Conservation (phyloP, 768 basidiomycete genomes). For the Candolleomyces eurysporus region DNA sequence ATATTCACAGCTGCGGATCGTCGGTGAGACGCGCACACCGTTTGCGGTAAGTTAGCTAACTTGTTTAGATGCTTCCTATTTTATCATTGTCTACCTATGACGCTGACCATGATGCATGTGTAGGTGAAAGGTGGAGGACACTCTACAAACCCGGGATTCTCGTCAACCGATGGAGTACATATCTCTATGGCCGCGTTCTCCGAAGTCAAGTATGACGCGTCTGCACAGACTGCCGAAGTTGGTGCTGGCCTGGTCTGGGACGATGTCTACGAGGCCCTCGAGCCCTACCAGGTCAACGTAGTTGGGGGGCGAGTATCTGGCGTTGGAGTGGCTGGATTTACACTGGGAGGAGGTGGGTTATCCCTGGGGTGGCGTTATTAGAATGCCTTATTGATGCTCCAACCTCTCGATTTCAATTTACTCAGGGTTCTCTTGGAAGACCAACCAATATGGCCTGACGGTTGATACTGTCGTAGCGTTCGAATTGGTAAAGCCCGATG, state of each 20-base stretch:
- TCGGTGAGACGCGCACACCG: background rate
- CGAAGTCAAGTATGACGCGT: constrained; percentile 39
- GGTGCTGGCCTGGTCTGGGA: constrained; percentile 62
- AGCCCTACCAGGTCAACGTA: constrained; percentile 48
- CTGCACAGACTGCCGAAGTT: constrained; percentile 36
- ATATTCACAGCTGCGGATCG: background rate
- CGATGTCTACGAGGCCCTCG: constrained; percentile 54
- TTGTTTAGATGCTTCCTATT: no score
- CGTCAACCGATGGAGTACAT: constrained; percentile 59
- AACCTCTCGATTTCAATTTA: constrained; percentile 27
- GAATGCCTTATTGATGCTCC: background rate
- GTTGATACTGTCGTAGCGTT: constrained; percentile 53
- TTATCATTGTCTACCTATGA: background rate
- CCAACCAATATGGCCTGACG: constrained; percentile 59
- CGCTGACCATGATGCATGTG: background rate
- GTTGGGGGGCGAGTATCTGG: constrained; percentile 59
- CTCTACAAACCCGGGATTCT: constrained; percentile 51
- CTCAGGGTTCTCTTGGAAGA: constrained; percentile 60
- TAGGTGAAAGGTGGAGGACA: constrained; percentile 61
- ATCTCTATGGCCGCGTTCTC: constrained; percentile 54
- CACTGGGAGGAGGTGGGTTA: constrained; percentile 55
- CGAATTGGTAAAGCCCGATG: constrained; percentile 58
- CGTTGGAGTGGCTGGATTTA: constrained; percentile 60
- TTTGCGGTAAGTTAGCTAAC: background rate
- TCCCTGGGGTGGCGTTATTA: constrained; percentile 18